Evolutionary conservation across 805 yeast species (phyloP), one percentile per base, ranked within the genome.

Genomic region (Metschnikowia bowlesiae): DNA sequence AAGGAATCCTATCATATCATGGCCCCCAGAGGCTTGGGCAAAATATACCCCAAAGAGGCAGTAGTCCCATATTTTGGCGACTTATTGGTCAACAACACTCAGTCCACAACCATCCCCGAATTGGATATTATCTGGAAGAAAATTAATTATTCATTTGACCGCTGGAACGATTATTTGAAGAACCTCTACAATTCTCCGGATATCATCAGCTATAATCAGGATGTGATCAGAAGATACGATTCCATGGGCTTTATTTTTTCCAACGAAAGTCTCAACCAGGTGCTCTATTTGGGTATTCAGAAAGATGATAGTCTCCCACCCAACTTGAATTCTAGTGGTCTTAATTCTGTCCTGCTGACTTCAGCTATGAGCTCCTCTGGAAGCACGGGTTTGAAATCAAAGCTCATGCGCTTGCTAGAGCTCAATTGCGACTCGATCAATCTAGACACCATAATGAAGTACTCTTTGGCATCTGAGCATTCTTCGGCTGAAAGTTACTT

Each of bases 61-160:
- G 95, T 87, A 10, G 83, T 92, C 42, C 96, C 98, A 1, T 91
- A 84, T 62, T 91, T 89, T 70, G 97, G 97, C 9, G 98, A 91
- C 63, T 73, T 91, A 55, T 73, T 82, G 8, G 81, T 89, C 14
- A 71, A 71, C 55, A 77, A 73, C 53, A 36, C 55, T 7, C 47
- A 51, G 29, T 48, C 59, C 2, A 49, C 65, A 3, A 70, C 74
- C 26, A 66, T 84, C 46, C 71, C 72, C 51, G 84, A 82, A 44
- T 78, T 87, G 54, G 87, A 84, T 52, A 76, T 80, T 42, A 79
- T 83, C 52, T 80, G 88, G 55, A 83, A 80, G 57, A 76, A 88
- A 45, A 81, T 90, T 4, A 76, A 80, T 51, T 82, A 84, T 47
- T 85, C 95, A 0, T 83, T 89, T 60, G 81, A 77, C 49, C 82